Evolutionary conservation across 2,329 filamentous ascomycete species (phyloP).

Genomic region (Alternaria sp.): DNA sequence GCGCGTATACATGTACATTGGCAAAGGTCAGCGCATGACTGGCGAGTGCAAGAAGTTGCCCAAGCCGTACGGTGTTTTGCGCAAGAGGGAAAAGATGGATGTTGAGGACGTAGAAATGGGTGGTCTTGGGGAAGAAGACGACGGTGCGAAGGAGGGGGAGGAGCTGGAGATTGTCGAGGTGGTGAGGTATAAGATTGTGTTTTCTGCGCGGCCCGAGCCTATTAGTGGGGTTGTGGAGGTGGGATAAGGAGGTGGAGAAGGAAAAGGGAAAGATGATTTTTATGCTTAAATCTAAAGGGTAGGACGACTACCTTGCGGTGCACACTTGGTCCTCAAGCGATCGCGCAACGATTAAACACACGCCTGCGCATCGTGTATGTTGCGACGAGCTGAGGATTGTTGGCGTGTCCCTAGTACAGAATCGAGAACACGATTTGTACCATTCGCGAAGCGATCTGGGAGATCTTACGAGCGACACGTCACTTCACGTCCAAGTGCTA

Average conservation of each 20-base stretch:
- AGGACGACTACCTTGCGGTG: not conserved
- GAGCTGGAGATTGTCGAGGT: conserved; percentile 87
- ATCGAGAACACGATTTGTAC: not conserved
- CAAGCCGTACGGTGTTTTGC: conserved; percentile 80
- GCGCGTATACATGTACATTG: conserved; percentile 85
- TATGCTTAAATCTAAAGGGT: not conserved
- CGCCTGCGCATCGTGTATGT: not conserved
- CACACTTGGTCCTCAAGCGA: not conserved
- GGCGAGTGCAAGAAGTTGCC: conserved; percentile 90
- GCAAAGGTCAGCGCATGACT: conserved; percentile 84
- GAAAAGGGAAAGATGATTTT: not conserved
- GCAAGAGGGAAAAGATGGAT: conserved; percentile 52
- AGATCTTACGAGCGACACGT: not conserved
- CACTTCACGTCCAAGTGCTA: not conserved
- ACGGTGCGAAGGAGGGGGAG: conserved; percentile 37
- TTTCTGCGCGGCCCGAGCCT: conserved; percentile 84
- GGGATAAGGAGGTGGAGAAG: conserved; percentile 8
- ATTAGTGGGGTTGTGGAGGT: conserved; percentile 57
- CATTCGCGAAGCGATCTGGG: not conserved
- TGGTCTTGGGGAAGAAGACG: conserved; percentile 15
- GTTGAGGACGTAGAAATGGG: conserved; percentile 43
- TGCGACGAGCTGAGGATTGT: not conserved
- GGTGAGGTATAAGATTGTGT: conserved; percentile 85
- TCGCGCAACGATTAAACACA: not conserved
- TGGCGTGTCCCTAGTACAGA: not conserved